Base-by-base conservation (phyloP, 2,329 filamentous ascomycete species). In the Monosporascus sp. region DNA sequence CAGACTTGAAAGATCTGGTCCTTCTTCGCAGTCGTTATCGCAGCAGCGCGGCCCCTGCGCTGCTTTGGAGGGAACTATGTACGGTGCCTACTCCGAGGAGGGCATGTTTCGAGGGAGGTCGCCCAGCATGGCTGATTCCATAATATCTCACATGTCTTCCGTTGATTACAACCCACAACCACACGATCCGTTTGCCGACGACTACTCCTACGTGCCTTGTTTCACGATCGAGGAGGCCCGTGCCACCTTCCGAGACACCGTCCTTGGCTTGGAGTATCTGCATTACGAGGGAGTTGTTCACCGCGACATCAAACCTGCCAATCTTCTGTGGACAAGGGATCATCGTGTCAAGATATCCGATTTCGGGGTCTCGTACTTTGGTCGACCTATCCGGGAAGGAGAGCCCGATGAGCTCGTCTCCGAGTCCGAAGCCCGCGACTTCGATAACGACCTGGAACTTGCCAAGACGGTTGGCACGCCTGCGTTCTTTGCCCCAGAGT, bases 381-480 rank as follows among this genome's bases (percentile, higher is more conserved):
- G 94, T 27, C 85, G 91, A 49, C 91, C 91, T 1, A 88, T 92
- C 54, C 82, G 90, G 40, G 90, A 96, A 47, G 89, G 88, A 51
- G 90, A 95, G 63, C 81, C 85, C 38, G 87, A 90, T 54, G 87
- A 91, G 71, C 86, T 74, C 56, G 85, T 76, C 19, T 87, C 87
- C 4, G 90, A 95, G 67, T 90, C 87, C 1, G 92, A 97, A 69
- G 88, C 90, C 11, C 85, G 84, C 41, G 90, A 96, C 64, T 85
- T 96, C 54, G 92, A 97, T 62, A 91, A 97, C 67, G 92, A 96
- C 58, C 84, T 96, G 56, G 94, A 97, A 69, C 78, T 99, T n/a
- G 93, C 94, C 56, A 97, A 97, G 77, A 97, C 94, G 2, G 94
- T 97, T 6, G 94, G 94, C 50, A 99, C 94, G 0, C 94, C 94